These are phyloP conservation scores for Sutorius eximius DNA, from an alignment of 1,284 basidiomycete genomes.

Conservation along the genomic window DNA sequence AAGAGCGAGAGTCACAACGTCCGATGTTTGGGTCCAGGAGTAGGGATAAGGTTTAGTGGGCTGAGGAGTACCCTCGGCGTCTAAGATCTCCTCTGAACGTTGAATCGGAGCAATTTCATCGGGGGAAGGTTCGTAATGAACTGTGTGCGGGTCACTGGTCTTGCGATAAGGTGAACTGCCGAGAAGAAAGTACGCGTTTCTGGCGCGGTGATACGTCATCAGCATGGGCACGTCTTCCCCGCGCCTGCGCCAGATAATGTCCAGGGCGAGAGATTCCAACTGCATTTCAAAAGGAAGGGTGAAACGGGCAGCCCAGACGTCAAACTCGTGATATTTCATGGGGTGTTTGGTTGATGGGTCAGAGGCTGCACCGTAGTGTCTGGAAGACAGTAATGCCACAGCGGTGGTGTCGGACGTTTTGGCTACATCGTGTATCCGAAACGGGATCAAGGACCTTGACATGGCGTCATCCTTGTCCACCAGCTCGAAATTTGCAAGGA, in stretches of 20 bases:
- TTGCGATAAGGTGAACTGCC: constrained; percentile 57
- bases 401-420: constrained; percentile 40
- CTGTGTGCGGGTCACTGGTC: constrained; percentile 33
- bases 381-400: constrained; percentile 57
- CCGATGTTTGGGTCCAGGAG: constrained; percentile 87
- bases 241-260: constrained; percentile 65
- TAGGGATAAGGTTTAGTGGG: constrained; percentile 66
- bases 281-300: constrained; percentile 41
- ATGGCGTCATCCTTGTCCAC: constrained; percentile 28
- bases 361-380: constrained; percentile 38
- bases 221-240: constrained; percentile 74
- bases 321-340: constrained; percentile 46
- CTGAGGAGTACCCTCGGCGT: constrained; percentile 33
- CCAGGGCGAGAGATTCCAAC: constrained; percentile 38
- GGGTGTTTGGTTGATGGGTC: constrained; percentile 17
- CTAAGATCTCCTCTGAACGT: constrained; percentile 54
- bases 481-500: constrained; percentile 58
- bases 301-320: constrained; percentile 61
- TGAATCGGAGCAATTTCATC: constrained; percentile 72
- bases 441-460: constrained; percentile 44
- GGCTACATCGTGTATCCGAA: constrained; percentile 54
- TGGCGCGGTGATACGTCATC: constrained; percentile 48
- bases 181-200: constrained; percentile 52
- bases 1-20: constrained; percentile 81
- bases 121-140: constrained; percentile 52